phyloP scores from a whole-genome alignment of 139 green algal species.

The Picochlorum costavermella region DNA sequence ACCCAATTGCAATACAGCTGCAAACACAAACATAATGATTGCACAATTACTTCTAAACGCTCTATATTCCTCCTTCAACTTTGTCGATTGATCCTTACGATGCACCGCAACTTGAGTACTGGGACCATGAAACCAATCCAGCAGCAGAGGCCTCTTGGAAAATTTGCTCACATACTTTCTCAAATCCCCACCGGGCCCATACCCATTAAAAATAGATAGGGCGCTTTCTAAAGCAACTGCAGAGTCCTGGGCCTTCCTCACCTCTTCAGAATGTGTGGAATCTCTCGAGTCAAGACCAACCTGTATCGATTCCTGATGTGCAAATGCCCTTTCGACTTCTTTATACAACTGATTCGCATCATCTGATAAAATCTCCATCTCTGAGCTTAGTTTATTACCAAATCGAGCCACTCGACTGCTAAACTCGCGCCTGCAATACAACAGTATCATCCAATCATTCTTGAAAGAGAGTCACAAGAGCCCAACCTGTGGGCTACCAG shows the following conservation, averaged over 20 bases:
- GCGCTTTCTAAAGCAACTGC: constrained; percentile 35
- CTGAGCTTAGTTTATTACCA: constrained; percentile 46
- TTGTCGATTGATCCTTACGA: constrained; percentile 25
- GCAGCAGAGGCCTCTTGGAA: constrained; percentile 39
- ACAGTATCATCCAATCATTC: neutral
- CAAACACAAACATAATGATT: constrained; percentile 33
- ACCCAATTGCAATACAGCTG: constrained; percentile 29
- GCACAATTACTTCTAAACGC: constrained; percentile 62
- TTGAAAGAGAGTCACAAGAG: neutral
- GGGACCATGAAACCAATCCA: constrained; percentile 52
- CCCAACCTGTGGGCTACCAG: no score
- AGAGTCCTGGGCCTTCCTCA: no score
- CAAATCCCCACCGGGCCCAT: constrained; percentile 62
- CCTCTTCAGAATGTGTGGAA: no score
- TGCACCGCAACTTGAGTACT: constrained; percentile 46
- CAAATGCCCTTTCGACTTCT: neutral
- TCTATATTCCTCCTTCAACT: constrained; percentile 89
- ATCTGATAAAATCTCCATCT: constrained; percentile 57
- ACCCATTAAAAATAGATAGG: constrained; percentile 35
- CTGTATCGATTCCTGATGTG: no score
- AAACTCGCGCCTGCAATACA: constrained; percentile 41
- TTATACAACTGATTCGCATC: constrained; percentile 39
- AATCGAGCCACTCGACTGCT: constrained; percentile 51
- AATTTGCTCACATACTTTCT: constrained; percentile 41
- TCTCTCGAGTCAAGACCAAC: no score